Percentiles rank a stretch among this genome's conserved stretches.
These are phyloP conservation scores for Caryocar brasiliense DNA, from an alignment of 441 rosid species.

Conservation along the genomic window DNA sequence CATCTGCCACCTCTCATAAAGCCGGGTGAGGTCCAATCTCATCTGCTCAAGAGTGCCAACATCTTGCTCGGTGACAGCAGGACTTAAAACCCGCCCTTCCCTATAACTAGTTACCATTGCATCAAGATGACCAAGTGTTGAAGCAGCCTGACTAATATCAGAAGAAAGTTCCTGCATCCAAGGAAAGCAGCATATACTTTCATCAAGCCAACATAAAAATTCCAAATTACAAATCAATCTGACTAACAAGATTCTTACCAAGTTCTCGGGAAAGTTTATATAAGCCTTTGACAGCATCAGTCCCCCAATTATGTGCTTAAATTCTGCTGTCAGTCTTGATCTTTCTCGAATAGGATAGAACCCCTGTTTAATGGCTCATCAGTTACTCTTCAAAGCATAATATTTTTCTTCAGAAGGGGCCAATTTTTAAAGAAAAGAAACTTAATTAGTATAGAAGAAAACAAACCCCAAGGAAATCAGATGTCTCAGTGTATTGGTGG, in stretches of 20 bases:
- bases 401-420: not conserved
- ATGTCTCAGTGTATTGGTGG: conserved; percentile 94
- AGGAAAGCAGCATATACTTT: conserved; percentile 12
- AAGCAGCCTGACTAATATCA: conserved; percentile 60
- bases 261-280: conserved; percentile 20
- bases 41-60: conserved; percentile 47
- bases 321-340: conserved; percentile 59
- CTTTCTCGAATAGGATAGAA: conserved; percentile 93
- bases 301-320: conserved; percentile 40
- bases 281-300: conserved; percentile 52
- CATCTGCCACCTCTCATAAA: conserved; percentile 69
- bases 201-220: conserved; percentile 10
- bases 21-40: conserved; percentile 41
- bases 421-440: not conserved
- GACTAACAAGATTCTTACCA: conserved; percentile 33
- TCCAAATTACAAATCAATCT: not conserved
- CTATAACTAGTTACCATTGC: conserved; percentile 30
- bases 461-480: conserved; percentile 95
- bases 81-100: conserved; percentile 29
- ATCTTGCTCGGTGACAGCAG: conserved; percentile 32
- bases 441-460: conserved; percentile 5
- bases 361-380: conserved; percentile 49
- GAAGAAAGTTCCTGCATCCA: conserved; percentile 50
- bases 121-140: conserved; percentile 44
- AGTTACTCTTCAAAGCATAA: not conserved